Percentiles rank a stretch among this genome's conserved stretches.
Conservation (phyloP, 129 eudicot genomes). For the Heracleum sosnowskyi region DNA sequence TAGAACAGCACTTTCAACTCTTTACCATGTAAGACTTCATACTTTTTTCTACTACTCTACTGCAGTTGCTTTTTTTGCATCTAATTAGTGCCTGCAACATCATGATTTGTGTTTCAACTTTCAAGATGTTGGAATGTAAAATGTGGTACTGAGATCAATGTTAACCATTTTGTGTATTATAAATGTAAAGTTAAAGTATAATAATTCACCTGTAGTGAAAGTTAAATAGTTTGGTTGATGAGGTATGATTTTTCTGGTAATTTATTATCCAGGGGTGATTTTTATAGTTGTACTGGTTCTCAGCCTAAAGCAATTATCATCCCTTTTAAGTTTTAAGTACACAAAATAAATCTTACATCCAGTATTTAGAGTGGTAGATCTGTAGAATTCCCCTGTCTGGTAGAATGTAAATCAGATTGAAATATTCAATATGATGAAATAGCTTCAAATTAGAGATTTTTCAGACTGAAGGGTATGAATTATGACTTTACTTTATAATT, state of each 20-base stretch:
- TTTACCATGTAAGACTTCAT: conserved; percentile 51
- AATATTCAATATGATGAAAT: neutral
- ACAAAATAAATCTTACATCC: neutral
- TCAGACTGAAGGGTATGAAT: neutral
- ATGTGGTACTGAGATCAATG: neutral
- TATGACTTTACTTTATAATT: neutral
- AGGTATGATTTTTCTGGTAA: neutral
- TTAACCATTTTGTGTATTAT: neutral
- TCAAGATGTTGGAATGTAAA: neutral
- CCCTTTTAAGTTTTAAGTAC: neutral
- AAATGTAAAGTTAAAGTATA: neutral
- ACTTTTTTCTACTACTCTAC: neutral
- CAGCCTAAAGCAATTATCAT: neutral
- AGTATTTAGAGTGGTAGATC: neutral
- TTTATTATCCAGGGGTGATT: neutral
- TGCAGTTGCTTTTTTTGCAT: neutral
- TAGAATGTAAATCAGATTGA: neutral
- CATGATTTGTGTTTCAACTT: neutral
- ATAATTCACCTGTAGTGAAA: neutral
- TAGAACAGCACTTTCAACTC: conserved; percentile 84
- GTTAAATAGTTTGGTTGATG: neutral
- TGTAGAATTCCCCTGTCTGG: neutral
- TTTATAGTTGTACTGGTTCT: neutral
- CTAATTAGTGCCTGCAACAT: neutral
- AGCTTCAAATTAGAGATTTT: neutral